A percentile compares a stretch with the other conserved stretches of the same genome.
phyloP scores from a whole-genome alignment of 2,329 filamentous ascomycete genomes.

The Aspergillus sp. region DNA sequence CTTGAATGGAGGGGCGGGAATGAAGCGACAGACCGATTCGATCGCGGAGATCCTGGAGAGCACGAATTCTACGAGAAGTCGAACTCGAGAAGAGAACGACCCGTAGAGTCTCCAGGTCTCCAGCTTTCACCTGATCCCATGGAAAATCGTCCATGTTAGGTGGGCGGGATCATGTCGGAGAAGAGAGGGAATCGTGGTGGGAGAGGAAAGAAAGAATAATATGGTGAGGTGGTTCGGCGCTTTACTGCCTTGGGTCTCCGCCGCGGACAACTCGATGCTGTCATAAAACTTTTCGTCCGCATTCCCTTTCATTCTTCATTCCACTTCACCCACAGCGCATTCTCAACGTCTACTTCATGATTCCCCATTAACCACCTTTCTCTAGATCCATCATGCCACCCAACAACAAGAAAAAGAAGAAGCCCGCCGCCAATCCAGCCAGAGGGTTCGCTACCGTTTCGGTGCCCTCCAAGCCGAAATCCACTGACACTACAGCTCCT shows the following conservation, averaged over 20 bases:
- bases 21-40: slow-evolving; percentile 33
- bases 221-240: slow-evolving; percentile 12
- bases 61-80: slow-evolving; percentile 39
- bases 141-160: slow-evolving; percentile 42
- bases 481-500: slow-evolving; percentile 33
- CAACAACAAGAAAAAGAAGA: slow-evolving; percentile 86
- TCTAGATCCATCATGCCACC: slow-evolving; percentile 58
- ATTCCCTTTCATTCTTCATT: slow-evolving; percentile 8
- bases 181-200: slow-evolving; percentile 2
- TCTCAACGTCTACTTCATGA: background rate
- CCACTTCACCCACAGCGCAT: background rate
- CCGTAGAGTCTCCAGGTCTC: slow-evolving; percentile 38
- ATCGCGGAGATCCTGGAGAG: slow-evolving; percentile 44
- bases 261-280: slow-evolving; percentile 27
- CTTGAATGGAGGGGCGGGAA: slow-evolving; percentile 1
- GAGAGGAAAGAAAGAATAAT: slow-evolving; percentile 10
- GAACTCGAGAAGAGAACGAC: slow-evolving; percentile 42
- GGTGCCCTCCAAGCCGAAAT: slow-evolving; percentile 76
- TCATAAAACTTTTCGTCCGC: slow-evolving; percentile 40
- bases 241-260: slow-evolving; percentile 20
- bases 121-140: slow-evolving; percentile 44
- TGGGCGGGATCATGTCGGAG: slow-evolving; percentile 28
- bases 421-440: slow-evolving; percentile 79
- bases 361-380: background rate
- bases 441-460: slow-evolving; percentile 94